Percentiles rank a stretch among this genome's conserved stretches.
These are phyloP conservation scores for Elsinoe australis DNA, from an alignment of 2,329 filamentous ascomycete genomes.

Conservation along the genomic window DNA sequence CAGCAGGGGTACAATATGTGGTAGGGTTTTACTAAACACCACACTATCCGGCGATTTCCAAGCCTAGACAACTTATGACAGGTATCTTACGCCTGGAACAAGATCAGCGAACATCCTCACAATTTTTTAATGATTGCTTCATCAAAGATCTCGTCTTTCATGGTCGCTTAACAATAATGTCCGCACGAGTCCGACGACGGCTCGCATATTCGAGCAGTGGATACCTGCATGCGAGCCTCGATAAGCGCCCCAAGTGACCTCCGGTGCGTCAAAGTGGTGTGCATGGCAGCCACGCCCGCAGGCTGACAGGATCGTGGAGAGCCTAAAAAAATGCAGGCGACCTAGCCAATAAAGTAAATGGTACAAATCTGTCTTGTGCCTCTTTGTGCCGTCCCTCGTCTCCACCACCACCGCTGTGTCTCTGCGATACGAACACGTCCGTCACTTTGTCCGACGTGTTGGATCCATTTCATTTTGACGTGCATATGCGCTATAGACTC, in stretches of 20 bases:
- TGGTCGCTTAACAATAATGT: too few species aligned
- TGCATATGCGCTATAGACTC: slow-evolving; percentile 5
- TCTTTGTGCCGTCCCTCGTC: neutral
- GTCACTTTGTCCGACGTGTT: too few species aligned
- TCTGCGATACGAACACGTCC: neutral
- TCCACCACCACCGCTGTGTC: neutral
- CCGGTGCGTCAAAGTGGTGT: neutral
- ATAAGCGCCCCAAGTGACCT: too few species aligned
- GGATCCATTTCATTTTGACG: neutral
- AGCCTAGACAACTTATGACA: neutral
- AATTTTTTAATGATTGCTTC: too few species aligned
- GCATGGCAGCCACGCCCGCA: neutral
- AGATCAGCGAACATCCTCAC: too few species aligned
- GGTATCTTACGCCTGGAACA: neutral
- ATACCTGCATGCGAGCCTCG: too few species aligned
- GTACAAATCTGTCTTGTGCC: slow-evolving; percentile 3
- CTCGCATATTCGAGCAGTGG: too few species aligned
- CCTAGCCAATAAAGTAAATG: neutral
- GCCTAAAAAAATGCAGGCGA: neutral
- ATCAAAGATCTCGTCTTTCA: too few species aligned
- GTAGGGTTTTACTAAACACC: neutral
- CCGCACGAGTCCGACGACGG: too few species aligned
- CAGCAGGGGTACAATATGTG: too few species aligned
- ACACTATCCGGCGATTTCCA: neutral
- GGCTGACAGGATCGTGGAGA: slow-evolving; percentile 6